Conservation (phyloP, 441 rosid species). For the Pelargonium myrrhifolium region DNA sequence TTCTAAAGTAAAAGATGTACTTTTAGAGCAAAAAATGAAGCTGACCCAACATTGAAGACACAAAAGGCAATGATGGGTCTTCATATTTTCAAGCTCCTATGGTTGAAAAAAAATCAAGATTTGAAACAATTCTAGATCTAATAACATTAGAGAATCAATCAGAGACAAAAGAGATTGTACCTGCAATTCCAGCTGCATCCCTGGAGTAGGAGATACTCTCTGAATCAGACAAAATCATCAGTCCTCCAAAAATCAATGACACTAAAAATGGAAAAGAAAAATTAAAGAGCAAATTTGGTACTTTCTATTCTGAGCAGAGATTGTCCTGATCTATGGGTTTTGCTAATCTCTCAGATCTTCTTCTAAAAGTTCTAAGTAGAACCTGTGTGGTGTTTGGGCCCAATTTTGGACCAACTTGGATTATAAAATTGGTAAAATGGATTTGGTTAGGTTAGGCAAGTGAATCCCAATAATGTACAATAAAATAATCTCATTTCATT, state of each 20-base stretch:
- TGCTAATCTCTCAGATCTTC: too few relatives aligned
- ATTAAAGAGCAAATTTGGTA: neutral
- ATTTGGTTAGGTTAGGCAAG: too few relatives aligned
- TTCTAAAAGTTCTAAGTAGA: too few relatives aligned
- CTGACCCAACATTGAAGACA: neutral
- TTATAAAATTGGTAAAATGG: too few relatives aligned
- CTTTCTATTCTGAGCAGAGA: too few relatives aligned
- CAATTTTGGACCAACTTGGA: too few relatives aligned
- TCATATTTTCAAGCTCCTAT: neutral
- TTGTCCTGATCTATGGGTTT: too few relatives aligned
- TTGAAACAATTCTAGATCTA: neutral
- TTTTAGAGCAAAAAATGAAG: neutral
- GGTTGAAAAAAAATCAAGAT: neutral
- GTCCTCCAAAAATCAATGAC: neutral
- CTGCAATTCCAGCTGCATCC: conserved; percentile 77
- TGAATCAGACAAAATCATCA: conserved; percentile 33
- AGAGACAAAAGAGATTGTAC: conserved; percentile 26
- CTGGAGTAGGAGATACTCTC: conserved; percentile 24
- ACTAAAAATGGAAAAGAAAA: neutral
- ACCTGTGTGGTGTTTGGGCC: too few relatives aligned
- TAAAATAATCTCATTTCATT: too few relatives aligned
- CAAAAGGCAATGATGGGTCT: neutral
- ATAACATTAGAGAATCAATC: neutral
- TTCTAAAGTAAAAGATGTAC: too few relatives aligned
- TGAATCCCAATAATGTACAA: too few relatives aligned